Percentiles rank a stretch among this genome's conserved stretches.
Conservation (phyloP, 1,139 yeast genomes). For the Yamadazyma mexicana region DNA sequence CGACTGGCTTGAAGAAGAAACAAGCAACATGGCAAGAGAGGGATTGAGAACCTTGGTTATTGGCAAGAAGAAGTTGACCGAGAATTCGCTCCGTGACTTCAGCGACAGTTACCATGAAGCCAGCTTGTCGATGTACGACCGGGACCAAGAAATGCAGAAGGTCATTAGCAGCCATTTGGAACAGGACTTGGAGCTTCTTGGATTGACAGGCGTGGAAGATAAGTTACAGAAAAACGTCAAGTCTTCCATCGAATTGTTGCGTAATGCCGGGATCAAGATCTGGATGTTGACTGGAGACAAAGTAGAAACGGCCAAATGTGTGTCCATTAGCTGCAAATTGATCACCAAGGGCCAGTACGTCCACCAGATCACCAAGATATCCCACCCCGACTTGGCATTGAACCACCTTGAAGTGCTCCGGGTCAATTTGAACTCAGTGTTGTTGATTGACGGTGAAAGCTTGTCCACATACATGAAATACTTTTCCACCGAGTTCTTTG, state of each 20-base stretch:
- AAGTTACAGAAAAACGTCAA: conserved; percentile 89
- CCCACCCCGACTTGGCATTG: conserved; percentile 63
- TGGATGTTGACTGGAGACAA: conserved; percentile 99
- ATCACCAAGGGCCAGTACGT: conserved; percentile 93
- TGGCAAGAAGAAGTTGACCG: conserved; percentile 70
- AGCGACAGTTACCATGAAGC: conserved; percentile 67
- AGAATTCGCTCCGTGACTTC: conserved; percentile 60
- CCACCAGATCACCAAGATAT: conserved; percentile 74
- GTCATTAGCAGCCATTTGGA: conserved; percentile 74
- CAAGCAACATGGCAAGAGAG: conserved; percentile 97
- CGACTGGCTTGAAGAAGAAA: conserved; percentile 98
- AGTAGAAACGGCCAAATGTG: conserved; percentile 97
- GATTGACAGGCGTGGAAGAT: conserved; percentile 97
- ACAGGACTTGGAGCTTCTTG: conserved; percentile 79
- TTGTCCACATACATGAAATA: conserved; percentile 65
- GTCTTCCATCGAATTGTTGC: conserved; percentile 82
- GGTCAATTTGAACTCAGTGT: conserved; percentile 68
- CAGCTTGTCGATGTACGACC: conserved; percentile 70
- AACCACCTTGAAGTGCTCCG: conserved; percentile 70
- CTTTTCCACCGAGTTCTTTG: conserved; percentile 70
- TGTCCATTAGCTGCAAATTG: conserved; percentile 88
- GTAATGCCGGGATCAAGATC: conserved; percentile 95
- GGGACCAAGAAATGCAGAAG: conserved; percentile 72
- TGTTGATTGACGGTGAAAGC: conserved; percentile 93
- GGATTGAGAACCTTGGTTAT: conserved; percentile 94